Evolutionary conservation across 129 eudicot genomes (phyloP).

Genomic region (Apium graveolens): DNA sequence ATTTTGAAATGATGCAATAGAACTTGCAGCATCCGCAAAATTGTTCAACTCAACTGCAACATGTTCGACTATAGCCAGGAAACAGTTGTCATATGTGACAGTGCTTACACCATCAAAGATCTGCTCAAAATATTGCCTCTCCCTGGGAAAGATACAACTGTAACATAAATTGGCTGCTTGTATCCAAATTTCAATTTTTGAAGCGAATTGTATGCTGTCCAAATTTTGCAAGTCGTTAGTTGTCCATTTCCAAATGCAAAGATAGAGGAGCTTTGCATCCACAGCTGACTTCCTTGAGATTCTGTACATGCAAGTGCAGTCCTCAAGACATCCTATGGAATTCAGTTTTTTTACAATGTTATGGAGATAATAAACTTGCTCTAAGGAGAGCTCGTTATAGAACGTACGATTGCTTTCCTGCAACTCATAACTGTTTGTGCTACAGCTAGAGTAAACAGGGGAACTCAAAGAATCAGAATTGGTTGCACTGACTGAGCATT

Average conservation of each 20-base stretch:
- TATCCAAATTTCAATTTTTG: not conserved
- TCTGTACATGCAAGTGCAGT: not conserved
- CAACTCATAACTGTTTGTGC: conserved; percentile 4
- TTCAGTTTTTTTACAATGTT: not conserved
- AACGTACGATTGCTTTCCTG: not conserved
- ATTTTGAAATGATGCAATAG: not conserved
- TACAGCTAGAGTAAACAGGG: not conserved
- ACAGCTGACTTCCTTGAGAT: conserved; percentile 6
- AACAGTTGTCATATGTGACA: not conserved
- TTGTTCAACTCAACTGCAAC: conserved; percentile 1
- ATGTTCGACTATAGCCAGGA: not conserved
- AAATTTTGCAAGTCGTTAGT: not conserved
- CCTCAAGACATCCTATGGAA: not conserved
- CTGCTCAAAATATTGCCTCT: not conserved
- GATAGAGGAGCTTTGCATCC: not conserved
- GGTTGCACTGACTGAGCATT: not conserved
- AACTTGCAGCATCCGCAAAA: not conserved
- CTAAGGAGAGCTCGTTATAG: not conserved
- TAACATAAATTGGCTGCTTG: not conserved
- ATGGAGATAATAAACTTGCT: not conserved
- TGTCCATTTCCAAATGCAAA: not conserved
- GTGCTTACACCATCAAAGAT: conserved; percentile 1
- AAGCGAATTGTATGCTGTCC: not conserved
- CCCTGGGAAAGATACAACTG: not conserved
- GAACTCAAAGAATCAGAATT: not conserved